Conservation (phyloP, 345 rosid genomes). For the Geranium rotundifolium region DNA sequence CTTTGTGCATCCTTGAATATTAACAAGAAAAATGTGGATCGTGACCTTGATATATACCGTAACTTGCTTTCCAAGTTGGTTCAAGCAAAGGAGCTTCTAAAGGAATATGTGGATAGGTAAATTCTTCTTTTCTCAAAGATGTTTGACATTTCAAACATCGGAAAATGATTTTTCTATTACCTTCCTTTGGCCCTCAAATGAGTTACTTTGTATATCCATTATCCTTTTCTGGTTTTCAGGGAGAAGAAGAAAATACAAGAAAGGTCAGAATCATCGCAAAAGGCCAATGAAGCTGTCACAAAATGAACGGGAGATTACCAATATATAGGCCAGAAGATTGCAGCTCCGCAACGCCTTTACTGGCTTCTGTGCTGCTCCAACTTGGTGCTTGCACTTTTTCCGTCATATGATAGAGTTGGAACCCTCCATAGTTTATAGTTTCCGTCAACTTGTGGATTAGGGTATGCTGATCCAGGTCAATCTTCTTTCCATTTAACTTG, state of each 20-base stretch:
- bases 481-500: too few species aligned
- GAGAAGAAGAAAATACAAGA: conserved; percentile 91
- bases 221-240: conserved; percentile 27
- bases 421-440: too few species aligned
- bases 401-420: too few species aligned
- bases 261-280: conserved; percentile 56
- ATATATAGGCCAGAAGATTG: conserved; percentile 16
- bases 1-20: conserved; percentile 84
- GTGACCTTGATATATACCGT: conserved; percentile 95
- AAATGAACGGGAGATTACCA: conserved; percentile 49
- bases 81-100: conserved; percentile 92
- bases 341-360: neutral
- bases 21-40: conserved; percentile 79
- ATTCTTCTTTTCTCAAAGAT: neutral
- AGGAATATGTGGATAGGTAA: conserved; percentile 89
- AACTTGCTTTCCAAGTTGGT: conserved; percentile 88
- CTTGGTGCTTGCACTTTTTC: too few species aligned
- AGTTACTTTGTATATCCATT: too few species aligned
- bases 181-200: too few species aligned
- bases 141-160: neutral
- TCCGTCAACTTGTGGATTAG: too few species aligned
- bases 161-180: neutral
- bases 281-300: conserved; percentile 62
- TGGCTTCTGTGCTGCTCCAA: too few species aligned
- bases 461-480: too few species aligned